Conservation (phyloP, 176 grass and related monocot species). For the Musa itinerans region DNA sequence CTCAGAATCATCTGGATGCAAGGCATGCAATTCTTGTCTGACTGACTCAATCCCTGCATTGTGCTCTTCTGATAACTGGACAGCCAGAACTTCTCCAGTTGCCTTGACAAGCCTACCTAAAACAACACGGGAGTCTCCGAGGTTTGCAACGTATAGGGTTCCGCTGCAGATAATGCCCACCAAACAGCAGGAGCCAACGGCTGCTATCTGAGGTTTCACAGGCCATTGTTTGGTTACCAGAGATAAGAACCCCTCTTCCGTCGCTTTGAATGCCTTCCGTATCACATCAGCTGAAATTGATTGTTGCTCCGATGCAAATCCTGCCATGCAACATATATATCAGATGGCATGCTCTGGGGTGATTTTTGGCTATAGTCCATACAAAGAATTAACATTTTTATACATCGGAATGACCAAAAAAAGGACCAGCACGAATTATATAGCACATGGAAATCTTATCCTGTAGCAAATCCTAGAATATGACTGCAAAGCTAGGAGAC, state of each 20-base stretch:
- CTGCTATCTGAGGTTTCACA: not conserved
- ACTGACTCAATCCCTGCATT: slow-evolving; percentile 2
- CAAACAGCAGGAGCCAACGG: slow-evolving; percentile 6
- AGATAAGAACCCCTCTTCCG: slow-evolving; percentile 3
- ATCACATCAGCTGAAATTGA: slow-evolving; percentile 1
- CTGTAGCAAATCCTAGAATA: too few species aligned
- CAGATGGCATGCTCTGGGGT: not conserved
- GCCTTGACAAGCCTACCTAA: not conserved
- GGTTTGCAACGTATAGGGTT: not conserved
- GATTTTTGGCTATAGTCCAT: not conserved
- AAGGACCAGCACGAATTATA: not conserved
- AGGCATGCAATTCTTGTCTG: slow-evolving; percentile 1
- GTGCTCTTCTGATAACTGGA: slow-evolving; percentile 10
- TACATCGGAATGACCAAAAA: not conserved
- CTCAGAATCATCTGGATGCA: not conserved
- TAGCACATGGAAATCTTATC: not conserved
- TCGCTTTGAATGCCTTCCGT: slow-evolving; percentile 2
- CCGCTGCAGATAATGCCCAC: not conserved
- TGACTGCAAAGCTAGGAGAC: not conserved
- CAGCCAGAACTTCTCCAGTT: slow-evolving; percentile 3
- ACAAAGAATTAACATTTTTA: not conserved
- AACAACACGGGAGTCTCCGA: not conserved
- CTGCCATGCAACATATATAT: not conserved
- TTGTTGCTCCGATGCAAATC: not conserved
- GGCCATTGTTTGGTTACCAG: slow-evolving; percentile 2